Evolutionary conservation across 192 early-diverging fungal genomes (phyloP), one percentile per base, ranked within the genome.

Genomic region (Physocladia obscura): DNA sequence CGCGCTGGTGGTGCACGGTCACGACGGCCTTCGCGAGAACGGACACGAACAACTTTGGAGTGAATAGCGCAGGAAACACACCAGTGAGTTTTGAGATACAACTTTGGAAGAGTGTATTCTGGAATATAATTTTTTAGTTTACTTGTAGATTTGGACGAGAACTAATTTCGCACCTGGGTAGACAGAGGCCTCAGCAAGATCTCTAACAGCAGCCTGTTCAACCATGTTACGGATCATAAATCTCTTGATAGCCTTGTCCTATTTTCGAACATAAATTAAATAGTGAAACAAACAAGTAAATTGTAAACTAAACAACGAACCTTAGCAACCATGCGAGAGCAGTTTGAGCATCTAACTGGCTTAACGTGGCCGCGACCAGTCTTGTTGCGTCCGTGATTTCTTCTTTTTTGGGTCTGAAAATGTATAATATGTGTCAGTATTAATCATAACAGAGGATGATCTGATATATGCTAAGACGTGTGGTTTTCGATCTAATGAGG

Each of bases 211-310:
- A 62, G 97, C 97, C 73, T 87, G 84, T 86, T 99, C 97, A 61
- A 99, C 90, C 96, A 99, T 99, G 87, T 94, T 95, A 78, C 96
- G 91, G 88, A 99, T 90, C 73, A 91, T 87, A 88, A 96, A 94
- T 54, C 97, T 87, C 93, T 99, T 99, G 88, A 99, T 96, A 76
- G 97, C 93, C 93, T 99, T 99, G 87, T 99, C 97, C 93, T 58
- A 36, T 0, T 0, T 58, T 13, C 13, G 27, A n/a, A 13, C n/a
- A 13, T n/a, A 44, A n/a, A 8, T n/a, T n/a, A n/a, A n/a, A n/a
- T n/a, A 44, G 40, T 44, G 8, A 13, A 8, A 13, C 40, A 44
- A 44, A 21, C 13, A 6, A 26, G 6, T 26, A 54, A 6, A 11
- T 54, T 54, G 24, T 22, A 11, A 6, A 6, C 6, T 54, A 6